Evolutionary conservation across 163 green algal species (phyloP).

Genomic region (Scenedesmus sp.): DNA sequence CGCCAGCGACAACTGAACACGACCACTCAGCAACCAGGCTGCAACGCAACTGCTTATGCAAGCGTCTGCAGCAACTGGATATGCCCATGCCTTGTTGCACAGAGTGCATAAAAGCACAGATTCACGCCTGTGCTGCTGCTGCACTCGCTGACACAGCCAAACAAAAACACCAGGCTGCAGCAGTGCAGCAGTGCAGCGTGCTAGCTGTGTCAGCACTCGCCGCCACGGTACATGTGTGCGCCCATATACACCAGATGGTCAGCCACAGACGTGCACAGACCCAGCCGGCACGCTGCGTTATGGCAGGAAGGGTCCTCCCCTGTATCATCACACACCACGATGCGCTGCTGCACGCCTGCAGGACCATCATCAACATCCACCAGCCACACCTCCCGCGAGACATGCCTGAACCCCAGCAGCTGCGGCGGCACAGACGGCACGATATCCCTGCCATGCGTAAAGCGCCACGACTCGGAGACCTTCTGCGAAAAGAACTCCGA

Average conservation of each 20-base stretch:
- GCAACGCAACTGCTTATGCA: too few relatives aligned
- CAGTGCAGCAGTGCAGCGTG: not conserved
- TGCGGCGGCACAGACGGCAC: constrained; percentile 84
- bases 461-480: constrained; percentile 73
- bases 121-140: not conserved
- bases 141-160: not conserved
- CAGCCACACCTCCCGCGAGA: constrained; percentile 81
- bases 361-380: constrained; percentile 70
- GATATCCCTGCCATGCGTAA: constrained; percentile 94
- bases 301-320: constrained; percentile 91
- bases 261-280: constrained; percentile 85
- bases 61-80: not conserved
- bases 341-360: constrained; percentile 25
- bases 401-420: constrained; percentile 88
- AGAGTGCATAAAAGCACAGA: not conserved
- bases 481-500: constrained; percentile 68
- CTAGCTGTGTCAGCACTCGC: constrained; percentile 33
- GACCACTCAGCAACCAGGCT: too few relatives aligned
- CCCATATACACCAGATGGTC: constrained; percentile 87
- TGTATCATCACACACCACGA: constrained; percentile 78
- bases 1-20: too few relatives aligned
- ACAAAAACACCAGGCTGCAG: not conserved
- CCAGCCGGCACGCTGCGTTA: constrained; percentile 88
- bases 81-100: not conserved
- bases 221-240: constrained; percentile 55